Conservation (phyloP, 2,329 filamentous ascomycete species). For the Venturia nashicola region DNA sequence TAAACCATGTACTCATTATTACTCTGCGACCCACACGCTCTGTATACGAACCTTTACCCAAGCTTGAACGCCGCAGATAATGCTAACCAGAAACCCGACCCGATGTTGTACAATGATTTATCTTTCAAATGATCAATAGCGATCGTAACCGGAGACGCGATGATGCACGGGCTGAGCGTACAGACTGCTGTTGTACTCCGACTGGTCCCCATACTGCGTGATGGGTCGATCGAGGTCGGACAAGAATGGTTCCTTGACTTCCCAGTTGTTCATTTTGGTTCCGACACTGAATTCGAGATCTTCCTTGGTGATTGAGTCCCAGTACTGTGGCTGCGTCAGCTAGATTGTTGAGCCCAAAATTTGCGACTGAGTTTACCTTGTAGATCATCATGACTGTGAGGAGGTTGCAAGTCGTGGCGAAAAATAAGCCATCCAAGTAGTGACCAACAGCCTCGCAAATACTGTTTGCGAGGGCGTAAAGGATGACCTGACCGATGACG, state of each 20-base stretch:
- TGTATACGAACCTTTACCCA: neutral
- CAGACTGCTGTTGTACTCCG: slow-evolving; percentile 40
- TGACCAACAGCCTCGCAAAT: slow-evolving; percentile 80
- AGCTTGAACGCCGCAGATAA: neutral
- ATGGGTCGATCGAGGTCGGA: slow-evolving; percentile 66
- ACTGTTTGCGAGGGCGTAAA: slow-evolving; percentile 77
- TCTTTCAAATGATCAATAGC: neutral
- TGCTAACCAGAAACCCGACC: neutral
- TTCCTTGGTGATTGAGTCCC: slow-evolving; percentile 97
- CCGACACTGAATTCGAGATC: slow-evolving; percentile 97
- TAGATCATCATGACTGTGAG: slow-evolving; percentile 99
- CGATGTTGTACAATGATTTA: neutral
- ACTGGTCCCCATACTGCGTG: slow-evolving; percentile 61
- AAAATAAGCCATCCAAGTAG: slow-evolving; percentile 89
- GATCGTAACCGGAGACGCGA: slow-evolving; percentile 12
- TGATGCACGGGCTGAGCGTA: slow-evolving; percentile 21
- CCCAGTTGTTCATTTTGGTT: slow-evolving; percentile 93
- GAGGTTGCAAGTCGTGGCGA: slow-evolving; percentile 86
- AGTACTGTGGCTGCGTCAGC: slow-evolving; percentile 53
- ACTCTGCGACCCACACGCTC: neutral
- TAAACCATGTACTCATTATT: neutral
- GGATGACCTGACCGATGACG: slow-evolving; percentile 76
- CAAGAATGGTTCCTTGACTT: slow-evolving; percentile 75
- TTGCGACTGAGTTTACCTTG: slow-evolving; percentile 52
- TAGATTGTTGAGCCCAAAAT: neutral